These are phyloP conservation scores for Ophiobolus disseminans DNA, from an alignment of 2,329 filamentous ascomycete species.

Conservation along the genomic window DNA sequence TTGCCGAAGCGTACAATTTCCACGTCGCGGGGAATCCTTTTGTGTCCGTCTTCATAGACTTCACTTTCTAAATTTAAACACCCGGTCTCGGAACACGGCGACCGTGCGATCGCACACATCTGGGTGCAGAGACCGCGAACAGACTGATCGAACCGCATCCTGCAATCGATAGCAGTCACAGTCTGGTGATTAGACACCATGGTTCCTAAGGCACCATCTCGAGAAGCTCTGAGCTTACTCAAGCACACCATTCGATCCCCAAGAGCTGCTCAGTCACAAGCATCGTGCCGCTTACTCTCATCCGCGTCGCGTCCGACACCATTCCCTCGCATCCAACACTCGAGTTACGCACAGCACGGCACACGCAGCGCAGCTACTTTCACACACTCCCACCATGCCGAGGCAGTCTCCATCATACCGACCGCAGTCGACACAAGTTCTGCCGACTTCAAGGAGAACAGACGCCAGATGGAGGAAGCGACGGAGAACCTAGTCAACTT, in stretches of 20 bases:
- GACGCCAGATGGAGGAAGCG: slow-evolving; percentile 75
- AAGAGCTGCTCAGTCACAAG: slow-evolving; percentile 26
- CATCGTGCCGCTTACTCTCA: slow-evolving; percentile 29
- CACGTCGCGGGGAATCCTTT: no score
- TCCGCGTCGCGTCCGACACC: slow-evolving; percentile 7
- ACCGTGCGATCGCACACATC: no score
- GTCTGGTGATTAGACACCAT: slow-evolving; percentile 15
- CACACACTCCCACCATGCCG: slow-evolving; percentile 80
- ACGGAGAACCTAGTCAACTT: slow-evolving; percentile 72
- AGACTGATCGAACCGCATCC: no score
- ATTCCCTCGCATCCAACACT: slow-evolving; percentile 1
- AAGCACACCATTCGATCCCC: slow-evolving; percentile 41
- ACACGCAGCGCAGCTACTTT: slow-evolving; percentile 70
- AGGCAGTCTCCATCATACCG: slow-evolving; percentile 80
- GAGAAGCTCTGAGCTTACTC: slow-evolving; percentile 43
- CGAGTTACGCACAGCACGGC: background rate
- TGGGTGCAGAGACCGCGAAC: background rate
- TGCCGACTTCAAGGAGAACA: slow-evolving; percentile 82
- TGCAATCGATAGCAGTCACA: background rate
- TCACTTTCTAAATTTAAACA: no score
- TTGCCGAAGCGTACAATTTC: slow-evolving; percentile 1
- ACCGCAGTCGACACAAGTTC: slow-evolving; percentile 79
- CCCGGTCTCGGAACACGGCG: no score
- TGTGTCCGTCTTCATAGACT: no score
- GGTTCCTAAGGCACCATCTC: slow-evolving; percentile 44